These are phyloP conservation scores for Aspergillus viridinutans DNA, from an alignment of 2,329 filamentous ascomycete species.

Conservation along the genomic window DNA sequence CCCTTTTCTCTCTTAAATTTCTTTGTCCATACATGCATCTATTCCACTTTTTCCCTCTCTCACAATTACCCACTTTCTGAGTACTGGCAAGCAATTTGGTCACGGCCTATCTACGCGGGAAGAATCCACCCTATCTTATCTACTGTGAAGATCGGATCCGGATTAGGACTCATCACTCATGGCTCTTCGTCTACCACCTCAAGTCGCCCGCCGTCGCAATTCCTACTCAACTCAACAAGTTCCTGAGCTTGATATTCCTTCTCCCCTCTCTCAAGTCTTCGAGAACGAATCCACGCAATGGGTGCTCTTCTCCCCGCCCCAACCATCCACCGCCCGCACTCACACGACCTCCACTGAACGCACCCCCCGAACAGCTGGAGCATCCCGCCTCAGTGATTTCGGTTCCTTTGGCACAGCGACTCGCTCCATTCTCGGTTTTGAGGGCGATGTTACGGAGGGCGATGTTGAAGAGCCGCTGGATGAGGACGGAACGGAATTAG, in stretches of 20 bases:
- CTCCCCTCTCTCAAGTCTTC: slow-evolving; percentile 33
- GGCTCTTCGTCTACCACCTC: slow-evolving; percentile 37
- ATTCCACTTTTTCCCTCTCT: background rate
- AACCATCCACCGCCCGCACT: slow-evolving; percentile 64
- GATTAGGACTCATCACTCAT: slow-evolving; percentile 18
- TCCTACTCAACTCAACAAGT: slow-evolving; percentile 29
- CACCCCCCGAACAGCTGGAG: slow-evolving; percentile 63
- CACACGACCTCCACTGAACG: slow-evolving; percentile 62
- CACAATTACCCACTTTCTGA: background rate
- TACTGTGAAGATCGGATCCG: background rate
- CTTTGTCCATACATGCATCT: background rate
- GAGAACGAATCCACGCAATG: slow-evolving; percentile 82
- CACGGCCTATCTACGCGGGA: slow-evolving; percentile 10
- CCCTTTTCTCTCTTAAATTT: background rate
- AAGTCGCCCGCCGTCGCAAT: slow-evolving; percentile 31
- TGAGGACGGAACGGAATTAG: slow-evolving; percentile 68
- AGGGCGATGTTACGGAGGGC: slow-evolving; percentile 36
- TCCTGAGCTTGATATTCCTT: slow-evolving; percentile 24
- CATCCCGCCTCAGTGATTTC: slow-evolving; percentile 73
- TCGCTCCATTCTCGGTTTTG: slow-evolving; percentile 47
- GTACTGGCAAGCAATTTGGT: background rate
- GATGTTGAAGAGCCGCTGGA: slow-evolving; percentile 58
- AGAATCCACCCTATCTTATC: slow-evolving; percentile 16
- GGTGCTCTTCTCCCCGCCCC: slow-evolving; percentile 84
- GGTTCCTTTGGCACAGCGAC: slow-evolving; percentile 70